phyloP scores from a whole-genome alignment of 2,329 filamentous ascomycete genomes.

The Ascosphaera apis region DNA sequence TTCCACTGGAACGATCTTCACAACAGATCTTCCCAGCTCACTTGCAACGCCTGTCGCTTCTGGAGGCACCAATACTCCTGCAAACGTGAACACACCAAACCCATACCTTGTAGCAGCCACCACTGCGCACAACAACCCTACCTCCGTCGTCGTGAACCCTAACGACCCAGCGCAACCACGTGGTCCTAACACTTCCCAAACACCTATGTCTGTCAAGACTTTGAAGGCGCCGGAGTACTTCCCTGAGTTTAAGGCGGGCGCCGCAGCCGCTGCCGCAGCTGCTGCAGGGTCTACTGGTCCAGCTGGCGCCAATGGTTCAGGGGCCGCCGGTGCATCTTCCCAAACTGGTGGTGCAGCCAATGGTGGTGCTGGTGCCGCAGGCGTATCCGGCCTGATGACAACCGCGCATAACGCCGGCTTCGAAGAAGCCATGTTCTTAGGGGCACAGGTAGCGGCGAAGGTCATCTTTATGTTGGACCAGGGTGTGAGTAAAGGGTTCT shows the following conservation, averaged over 20 bases:
- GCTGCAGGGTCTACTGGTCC: slow-evolving; percentile 7
- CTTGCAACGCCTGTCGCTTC: slow-evolving; percentile 78
- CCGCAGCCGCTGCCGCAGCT: slow-evolving; percentile 9
- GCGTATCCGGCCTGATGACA: slow-evolving; percentile 5
- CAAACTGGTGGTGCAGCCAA: slow-evolving; percentile 13
- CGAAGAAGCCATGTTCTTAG: slow-evolving; percentile 71
- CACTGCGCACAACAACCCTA: slow-evolving; percentile 19
- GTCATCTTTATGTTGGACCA: slow-evolving; percentile 48
- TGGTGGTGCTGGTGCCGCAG: slow-evolving; percentile 15
- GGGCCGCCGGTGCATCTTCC: slow-evolving; percentile 3
- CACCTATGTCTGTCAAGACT: slow-evolving; percentile 63
- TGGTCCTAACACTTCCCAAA: slow-evolving; percentile 29
- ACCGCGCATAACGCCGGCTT: slow-evolving; percentile 24
- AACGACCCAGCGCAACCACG: slow-evolving; percentile 10
- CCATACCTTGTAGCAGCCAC: slow-evolving; percentile 82
- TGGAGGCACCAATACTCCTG: slow-evolving; percentile 69
- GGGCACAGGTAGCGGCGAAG: slow-evolving; percentile 65
- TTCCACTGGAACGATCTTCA: slow-evolving; percentile 86
- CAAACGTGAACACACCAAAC: slow-evolving; percentile 32
- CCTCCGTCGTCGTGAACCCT: slow-evolving; percentile 16
- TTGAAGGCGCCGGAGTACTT: slow-evolving; percentile 65
- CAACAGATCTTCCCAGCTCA: slow-evolving; percentile 83
- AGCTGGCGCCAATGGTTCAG: slow-evolving; percentile 10
- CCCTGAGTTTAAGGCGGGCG: slow-evolving; percentile 66
- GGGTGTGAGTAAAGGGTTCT: slow-evolving; percentile 42